phyloP scores from a whole-genome alignment of 352 stramenopile genomes.

The Phytophthora quininea region DNA sequence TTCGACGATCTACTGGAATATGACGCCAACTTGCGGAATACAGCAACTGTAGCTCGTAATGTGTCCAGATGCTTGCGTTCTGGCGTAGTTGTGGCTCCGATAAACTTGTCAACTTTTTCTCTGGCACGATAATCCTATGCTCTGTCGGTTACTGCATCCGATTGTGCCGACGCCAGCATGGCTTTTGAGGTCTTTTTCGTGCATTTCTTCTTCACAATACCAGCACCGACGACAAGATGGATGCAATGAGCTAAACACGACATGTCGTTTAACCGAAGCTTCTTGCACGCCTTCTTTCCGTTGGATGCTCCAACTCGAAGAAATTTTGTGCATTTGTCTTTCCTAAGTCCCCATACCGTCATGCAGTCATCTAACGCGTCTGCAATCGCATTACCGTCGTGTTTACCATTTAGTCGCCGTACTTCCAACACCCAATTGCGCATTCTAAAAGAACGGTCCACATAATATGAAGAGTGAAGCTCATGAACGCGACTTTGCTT shows the following conservation, averaged over 20 bases:
- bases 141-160: neutral
- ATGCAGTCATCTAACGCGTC: neutral
- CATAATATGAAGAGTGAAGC: neutral
- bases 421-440: neutral
- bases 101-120: conserved; percentile 2
- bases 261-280: neutral
- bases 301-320: neutral
- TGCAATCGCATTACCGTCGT: neutral
- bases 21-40: neutral
- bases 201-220: conserved; percentile 9
- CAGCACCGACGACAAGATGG: conserved; percentile 4
- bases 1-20: conserved; percentile 6
- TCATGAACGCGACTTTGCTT: neutral
- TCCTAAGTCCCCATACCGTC: neutral
- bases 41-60: neutral
- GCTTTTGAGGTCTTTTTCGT: neutral
- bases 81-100: neutral
- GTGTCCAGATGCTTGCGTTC: neutral
- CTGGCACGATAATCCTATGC: neutral
- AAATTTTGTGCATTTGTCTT: neutral
- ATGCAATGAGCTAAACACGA: neutral
- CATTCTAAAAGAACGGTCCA: neutral
- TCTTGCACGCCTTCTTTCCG: neutral
- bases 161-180: neutral
- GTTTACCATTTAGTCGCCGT: neutral